phyloP scores from a whole-genome alignment of 805 yeast species.

The Yamadazyma paraphyllophila region DNA sequence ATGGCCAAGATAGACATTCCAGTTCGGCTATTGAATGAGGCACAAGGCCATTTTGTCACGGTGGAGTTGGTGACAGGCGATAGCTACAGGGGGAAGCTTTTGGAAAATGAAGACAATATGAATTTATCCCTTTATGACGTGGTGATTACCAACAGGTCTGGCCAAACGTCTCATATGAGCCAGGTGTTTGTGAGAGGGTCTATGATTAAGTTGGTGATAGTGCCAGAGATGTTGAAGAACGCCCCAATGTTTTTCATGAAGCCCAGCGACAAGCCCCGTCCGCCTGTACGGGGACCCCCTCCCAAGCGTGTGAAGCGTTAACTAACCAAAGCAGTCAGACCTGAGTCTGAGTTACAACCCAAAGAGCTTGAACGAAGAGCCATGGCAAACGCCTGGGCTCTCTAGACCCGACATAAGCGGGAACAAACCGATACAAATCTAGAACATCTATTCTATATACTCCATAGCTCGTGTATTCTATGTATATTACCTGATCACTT shows the following conservation, averaged over 20 bases:
- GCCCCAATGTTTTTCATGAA: constrained; percentile 83
- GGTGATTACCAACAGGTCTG: constrained; percentile 70
- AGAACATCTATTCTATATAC: too few species aligned
- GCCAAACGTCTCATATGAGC: constrained; percentile 70
- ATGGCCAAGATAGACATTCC: constrained; percentile 67
- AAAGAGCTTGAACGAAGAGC: too few species aligned
- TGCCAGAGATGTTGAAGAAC: constrained; percentile 83
- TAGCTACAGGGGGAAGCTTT: constrained; percentile 79
- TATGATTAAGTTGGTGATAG: constrained; percentile 74
- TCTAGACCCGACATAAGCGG: too few species aligned
- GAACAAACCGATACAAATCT: neutral
- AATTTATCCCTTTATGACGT: constrained; percentile 84
- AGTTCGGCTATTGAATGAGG: constrained; percentile 79
- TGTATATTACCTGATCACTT: constrained; percentile 17
- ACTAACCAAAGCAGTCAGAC: too few species aligned
- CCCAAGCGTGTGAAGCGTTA: constrained; percentile 27
- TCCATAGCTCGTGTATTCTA: neutral
- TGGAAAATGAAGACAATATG: constrained; percentile 93
- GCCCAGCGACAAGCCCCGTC: constrained; percentile 60
- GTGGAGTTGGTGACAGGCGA: constrained; percentile 84
- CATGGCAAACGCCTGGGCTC: too few species aligned
- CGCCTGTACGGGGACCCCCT: constrained; percentile 66
- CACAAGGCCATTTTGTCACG: constrained; percentile 83
- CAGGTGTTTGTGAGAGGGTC: constrained; percentile 92
- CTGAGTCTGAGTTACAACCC: too few species aligned